Evolutionary conservation across 768 basidiomycete species (phyloP).

Genomic region (Mycena epipterygia): DNA sequence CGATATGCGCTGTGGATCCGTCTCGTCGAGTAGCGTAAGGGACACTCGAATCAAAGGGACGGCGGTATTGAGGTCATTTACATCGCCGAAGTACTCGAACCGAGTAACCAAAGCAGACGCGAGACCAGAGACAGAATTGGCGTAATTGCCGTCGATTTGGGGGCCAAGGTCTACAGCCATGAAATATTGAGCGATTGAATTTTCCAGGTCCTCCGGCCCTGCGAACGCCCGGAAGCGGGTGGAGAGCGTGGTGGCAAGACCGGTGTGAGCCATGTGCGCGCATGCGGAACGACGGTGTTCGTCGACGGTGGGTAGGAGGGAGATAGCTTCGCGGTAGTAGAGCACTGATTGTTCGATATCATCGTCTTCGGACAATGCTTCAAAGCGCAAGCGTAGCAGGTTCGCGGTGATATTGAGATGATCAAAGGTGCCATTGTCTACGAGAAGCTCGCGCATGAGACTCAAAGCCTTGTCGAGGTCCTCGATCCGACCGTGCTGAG

Average conservation of each 20-base stretch:
- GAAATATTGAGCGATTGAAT: neutral
- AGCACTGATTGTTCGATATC: neutral
- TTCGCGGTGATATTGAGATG: neutral
- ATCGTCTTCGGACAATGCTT: too few species aligned
- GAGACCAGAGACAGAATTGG: constrained; percentile 11
- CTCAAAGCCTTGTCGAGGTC: neutral
- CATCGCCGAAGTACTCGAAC: neutral
- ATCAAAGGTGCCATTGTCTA: neutral
- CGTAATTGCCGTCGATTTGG: neutral
- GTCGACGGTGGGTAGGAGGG: neutral
- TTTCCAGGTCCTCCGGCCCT: neutral
- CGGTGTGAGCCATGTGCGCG: neutral
- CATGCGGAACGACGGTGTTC: neutral
- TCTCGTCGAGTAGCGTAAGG: too few species aligned
- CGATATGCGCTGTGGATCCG: too few species aligned
- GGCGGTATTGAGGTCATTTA: too few species aligned
- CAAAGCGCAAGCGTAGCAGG: neutral
- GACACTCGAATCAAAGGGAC: too few species aligned
- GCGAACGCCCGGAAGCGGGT: neutral
- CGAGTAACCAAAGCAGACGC: neutral
- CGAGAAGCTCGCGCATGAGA: neutral
- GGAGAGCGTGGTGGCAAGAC: neutral
- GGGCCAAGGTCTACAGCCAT: neutral
- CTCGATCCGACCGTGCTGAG: neutral
- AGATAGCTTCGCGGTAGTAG: neutral